Percentiles rank a stretch among this genome's conserved stretches.
Evolutionary conservation across 257 asterid species (phyloP).

Genomic region (Solanum stenotomum): DNA sequence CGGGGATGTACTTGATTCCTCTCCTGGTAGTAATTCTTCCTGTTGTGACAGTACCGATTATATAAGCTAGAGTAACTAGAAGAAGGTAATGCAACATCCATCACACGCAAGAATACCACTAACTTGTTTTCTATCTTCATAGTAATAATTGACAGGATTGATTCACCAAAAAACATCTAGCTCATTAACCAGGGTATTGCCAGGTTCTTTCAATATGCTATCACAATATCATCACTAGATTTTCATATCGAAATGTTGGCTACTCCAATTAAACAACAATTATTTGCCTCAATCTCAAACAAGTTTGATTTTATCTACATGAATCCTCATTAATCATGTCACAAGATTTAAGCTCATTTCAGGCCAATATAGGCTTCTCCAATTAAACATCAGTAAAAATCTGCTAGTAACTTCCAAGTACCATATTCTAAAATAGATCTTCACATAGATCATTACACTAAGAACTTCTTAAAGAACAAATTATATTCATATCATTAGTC

Average conservation of each 20-base stretch:
- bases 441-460: not conserved
- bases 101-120: not conserved
- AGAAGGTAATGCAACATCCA: not conserved
- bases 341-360: not conserved
- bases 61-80: not conserved
- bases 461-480: not conserved
- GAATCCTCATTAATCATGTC: not conserved
- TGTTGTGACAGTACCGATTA: constrained; percentile 8
- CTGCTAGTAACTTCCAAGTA: not conserved
- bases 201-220: not conserved
- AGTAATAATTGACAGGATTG: not conserved
- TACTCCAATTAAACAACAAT: not conserved
- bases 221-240: not conserved
- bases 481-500: not conserved
- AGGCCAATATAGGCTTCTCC: not conserved
- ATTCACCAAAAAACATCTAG: not conserved
- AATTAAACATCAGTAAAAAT: not conserved
- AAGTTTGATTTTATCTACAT: not conserved
- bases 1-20: constrained; percentile 57
- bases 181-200: not conserved
- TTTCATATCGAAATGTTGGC: not conserved
- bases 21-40: constrained; percentile 86
- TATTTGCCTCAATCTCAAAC: not conserved
- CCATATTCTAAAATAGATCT: not conserved
- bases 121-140: not conserved